Conservation (phyloP, 2,329 filamentous ascomycete species). For the Stagonosporopsis vannaccii region DNA sequence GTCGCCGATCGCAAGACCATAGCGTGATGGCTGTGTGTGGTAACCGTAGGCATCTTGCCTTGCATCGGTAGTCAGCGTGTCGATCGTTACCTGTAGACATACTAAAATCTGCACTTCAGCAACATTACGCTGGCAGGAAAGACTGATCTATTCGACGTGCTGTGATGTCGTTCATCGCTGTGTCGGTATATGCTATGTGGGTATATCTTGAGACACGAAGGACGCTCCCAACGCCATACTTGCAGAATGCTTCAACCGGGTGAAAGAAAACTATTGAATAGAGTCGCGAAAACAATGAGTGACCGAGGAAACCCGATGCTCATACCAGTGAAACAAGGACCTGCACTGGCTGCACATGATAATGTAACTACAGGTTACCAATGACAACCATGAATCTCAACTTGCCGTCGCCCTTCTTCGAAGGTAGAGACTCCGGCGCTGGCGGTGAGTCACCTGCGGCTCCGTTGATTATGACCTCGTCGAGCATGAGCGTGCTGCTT, state of each 20-base stretch:
- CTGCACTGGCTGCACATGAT: background rate
- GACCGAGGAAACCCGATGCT: background rate
- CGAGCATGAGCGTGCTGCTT: conserved; percentile 64
- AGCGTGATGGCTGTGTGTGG: background rate
- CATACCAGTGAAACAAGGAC: background rate
- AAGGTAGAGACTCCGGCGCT: conserved; percentile 18
- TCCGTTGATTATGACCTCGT: conserved; percentile 49
- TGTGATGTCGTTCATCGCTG: background rate
- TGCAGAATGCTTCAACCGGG: background rate
- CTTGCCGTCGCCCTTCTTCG: conserved; percentile 57
- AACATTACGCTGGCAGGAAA: background rate
- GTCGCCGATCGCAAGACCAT: background rate
- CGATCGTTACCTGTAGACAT: background rate
- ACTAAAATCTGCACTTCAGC: background rate
- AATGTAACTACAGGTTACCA: conserved; percentile 52
- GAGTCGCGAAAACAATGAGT: background rate
- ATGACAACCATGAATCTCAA: conserved; percentile 68
- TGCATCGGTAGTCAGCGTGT: background rate
- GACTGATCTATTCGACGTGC: background rate
- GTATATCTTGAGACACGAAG: background rate
- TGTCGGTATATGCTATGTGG: conserved; percentile 1
- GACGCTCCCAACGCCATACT: background rate
- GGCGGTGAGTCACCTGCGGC: conserved; percentile 11
- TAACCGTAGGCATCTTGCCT: conserved; percentile 2
- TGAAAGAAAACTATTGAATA: background rate